phyloP scores from a whole-genome alignment of 176 grass and related monocot genomes.

The Dendrocalamus sinicus region DNA sequence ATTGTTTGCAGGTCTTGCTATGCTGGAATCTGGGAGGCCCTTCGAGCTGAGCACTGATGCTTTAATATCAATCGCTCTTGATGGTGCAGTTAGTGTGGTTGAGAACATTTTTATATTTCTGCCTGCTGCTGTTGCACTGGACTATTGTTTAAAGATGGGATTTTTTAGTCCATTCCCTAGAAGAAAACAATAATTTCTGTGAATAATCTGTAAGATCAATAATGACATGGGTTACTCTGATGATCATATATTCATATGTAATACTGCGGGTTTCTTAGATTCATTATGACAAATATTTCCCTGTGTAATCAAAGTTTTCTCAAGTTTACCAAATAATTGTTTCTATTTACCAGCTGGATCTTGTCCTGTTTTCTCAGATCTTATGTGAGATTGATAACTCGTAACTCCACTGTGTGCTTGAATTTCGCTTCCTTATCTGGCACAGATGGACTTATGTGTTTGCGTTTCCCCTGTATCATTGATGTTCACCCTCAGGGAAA shows the following conservation, averaged over 20 bases:
- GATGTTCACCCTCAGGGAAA: not conserved
- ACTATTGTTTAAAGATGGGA: slow-evolving; percentile 88
- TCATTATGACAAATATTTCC: slow-evolving; percentile 24
- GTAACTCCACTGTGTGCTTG: not conserved
- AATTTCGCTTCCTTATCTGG: slow-evolving; percentile 30
- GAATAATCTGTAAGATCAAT: slow-evolving; percentile 26
- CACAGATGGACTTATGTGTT: not conserved
- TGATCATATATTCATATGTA: slow-evolving; percentile 41
- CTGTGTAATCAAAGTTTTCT: not conserved
- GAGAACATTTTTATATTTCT: slow-evolving; percentile 86
- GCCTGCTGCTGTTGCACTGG: slow-evolving; percentile 78
- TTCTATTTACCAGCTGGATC: slow-evolving; percentile 24
- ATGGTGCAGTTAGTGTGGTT: slow-evolving; percentile 62
- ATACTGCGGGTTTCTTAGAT: slow-evolving; percentile 35
- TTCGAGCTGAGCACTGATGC: slow-evolving; percentile 63
- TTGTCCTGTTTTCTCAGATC: slow-evolving; percentile 12
- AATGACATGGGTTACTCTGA: not conserved
- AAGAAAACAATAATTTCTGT: slow-evolving; percentile 56
- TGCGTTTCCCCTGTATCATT: slow-evolving; percentile 10
- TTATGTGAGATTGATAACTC: slow-evolving; percentile 11
- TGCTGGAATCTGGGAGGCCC: slow-evolving; percentile 51
- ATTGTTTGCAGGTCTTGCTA: slow-evolving; percentile 72
- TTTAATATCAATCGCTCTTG: slow-evolving; percentile 54
- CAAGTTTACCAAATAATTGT: slow-evolving; percentile 18
- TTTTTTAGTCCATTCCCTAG: slow-evolving; percentile 83